Conservation (phyloP, 2,329 filamentous ascomycete genomes). For the Metarhizium sp. region DNA sequence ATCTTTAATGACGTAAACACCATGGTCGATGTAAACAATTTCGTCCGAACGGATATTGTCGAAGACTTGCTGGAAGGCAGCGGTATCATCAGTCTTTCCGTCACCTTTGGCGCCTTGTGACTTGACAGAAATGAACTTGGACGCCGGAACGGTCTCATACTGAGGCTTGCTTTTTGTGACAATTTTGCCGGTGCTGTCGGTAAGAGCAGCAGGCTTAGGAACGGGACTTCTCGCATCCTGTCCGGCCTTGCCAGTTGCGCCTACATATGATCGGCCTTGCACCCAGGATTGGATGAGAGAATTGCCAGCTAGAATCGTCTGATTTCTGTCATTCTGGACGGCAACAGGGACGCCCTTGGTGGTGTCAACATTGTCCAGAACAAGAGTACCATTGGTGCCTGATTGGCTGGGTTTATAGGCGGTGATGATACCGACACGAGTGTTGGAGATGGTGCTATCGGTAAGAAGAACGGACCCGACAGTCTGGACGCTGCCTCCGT, state of each 20-base stretch:
- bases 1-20: conserved; percentile 59
- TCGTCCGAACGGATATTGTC: conserved; percentile 54
- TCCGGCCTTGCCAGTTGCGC: conserved; percentile 37
- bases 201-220: conserved; percentile 57
- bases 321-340: conserved; percentile 47
- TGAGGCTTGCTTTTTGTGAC: conserved; percentile 85
- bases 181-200: conserved; percentile 55
- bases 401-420: conserved; percentile 56
- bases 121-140: conserved; percentile 76
- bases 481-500: conserved; percentile 51
- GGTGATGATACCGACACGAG: conserved; percentile 60
- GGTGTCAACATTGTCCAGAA: conserved; percentile 89
- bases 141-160: conserved; percentile 60
- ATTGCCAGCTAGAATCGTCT: conserved; percentile 59
- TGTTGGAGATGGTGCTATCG: conserved; percentile 72
- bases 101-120: conserved; percentile 77
- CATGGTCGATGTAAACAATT: conserved; percentile 67
- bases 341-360: conserved; percentile 54
- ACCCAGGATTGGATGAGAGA: conserved; percentile 61
- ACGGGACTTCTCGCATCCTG: conserved; percentile 48
- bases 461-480: conserved; percentile 80
- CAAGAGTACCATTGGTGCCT: conserved; percentile 67
- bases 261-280: conserved; percentile 67
- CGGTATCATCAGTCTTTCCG: conserved; percentile 78
- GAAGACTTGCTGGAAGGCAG: conserved; percentile 70